A percentile compares a stretch with the other conserved stretches of the same genome.
Evolutionary conservation across 2,329 filamentous ascomycete species (phyloP).

Genomic region (Paramyrothecium roridum): DNA sequence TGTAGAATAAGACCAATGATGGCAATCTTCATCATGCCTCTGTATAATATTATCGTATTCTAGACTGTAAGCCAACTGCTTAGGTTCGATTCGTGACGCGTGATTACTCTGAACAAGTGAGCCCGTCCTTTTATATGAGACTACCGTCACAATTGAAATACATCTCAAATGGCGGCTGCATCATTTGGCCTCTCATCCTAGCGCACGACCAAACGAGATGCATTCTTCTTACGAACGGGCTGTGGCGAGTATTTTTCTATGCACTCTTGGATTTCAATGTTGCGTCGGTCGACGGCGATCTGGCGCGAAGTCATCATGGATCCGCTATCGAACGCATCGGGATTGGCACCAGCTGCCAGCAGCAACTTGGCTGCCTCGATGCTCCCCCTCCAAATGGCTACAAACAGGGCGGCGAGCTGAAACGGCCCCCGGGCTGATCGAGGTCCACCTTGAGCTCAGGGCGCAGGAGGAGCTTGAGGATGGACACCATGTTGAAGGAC

Average conservation of each 20-base stretch:
- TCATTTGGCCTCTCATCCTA: constrained; percentile 1
- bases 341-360: constrained; percentile 18
- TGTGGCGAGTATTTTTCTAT: neutral
- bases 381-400: constrained; percentile 14
- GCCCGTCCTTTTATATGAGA: too few relatives aligned
- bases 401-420: constrained; percentile 15
- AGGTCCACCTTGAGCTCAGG: constrained; percentile 12
- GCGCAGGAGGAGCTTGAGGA: constrained; percentile 13
- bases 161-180: too few relatives aligned
- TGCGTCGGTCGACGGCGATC: neutral
- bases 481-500: constrained; percentile 18
- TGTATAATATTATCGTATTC: constrained; percentile 25
- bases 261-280: neutral
- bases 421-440: constrained; percentile 14
- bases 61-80: constrained; percentile 20
- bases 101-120: too few relatives aligned
- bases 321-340: constrained; percentile 2
- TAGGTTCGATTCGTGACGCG: too few relatives aligned
- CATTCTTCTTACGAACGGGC: neutral
- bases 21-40: constrained; percentile 10
- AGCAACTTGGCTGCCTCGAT: constrained; percentile 15
- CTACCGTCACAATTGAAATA: too few relatives aligned
- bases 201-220: neutral
- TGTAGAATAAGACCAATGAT: constrained; percentile 1
- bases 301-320: neutral